A percentile compares a stretch with the other conserved stretches of the same genome.
Evolutionary conservation across 73 alveolate genomes (phyloP).

Genomic region (Paramecium primaurelia): DNA sequence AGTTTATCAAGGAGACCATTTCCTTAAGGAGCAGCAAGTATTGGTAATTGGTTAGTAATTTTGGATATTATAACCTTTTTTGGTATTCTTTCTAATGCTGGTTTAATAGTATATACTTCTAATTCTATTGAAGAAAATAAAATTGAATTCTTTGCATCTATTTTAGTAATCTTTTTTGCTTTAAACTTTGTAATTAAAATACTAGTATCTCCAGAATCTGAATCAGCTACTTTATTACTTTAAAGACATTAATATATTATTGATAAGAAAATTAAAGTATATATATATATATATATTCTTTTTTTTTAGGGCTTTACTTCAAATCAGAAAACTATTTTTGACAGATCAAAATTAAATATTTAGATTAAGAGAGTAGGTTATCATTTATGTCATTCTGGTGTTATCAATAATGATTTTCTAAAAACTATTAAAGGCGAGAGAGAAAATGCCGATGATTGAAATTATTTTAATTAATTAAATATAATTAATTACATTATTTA

Average conservation of each 20-base stretch:
- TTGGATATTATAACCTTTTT: constrained; percentile 49
- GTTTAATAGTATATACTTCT: constrained; percentile 46
- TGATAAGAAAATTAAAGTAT: constrained; percentile 30
- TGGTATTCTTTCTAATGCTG: constrained; percentile 65
- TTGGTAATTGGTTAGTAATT: constrained; percentile 62
- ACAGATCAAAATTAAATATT: not conserved
- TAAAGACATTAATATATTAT: constrained; percentile 34
- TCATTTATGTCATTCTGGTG: not conserved
- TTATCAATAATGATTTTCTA: not conserved
- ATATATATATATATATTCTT: not conserved
- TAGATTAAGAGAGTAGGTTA: not conserved
- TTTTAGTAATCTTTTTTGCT: constrained; percentile 25
- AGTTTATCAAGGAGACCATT: constrained; percentile 63
- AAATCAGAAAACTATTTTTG: not conserved
- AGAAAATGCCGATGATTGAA: not conserved
- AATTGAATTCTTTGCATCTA: not conserved
- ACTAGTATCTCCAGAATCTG: constrained; percentile 42
- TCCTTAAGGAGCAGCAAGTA: constrained; percentile 67
- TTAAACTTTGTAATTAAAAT: constrained; percentile 4
- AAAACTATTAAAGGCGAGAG: not conserved
- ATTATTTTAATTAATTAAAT: not conserved
- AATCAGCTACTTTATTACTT: constrained; percentile 10
- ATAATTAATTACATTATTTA: not conserved
- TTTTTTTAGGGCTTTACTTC: not conserved
- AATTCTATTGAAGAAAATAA: not conserved